Base-by-base conservation (phyloP, 2,329 filamentous ascomycete species). In the Pezizomycotina sp. region DNA sequence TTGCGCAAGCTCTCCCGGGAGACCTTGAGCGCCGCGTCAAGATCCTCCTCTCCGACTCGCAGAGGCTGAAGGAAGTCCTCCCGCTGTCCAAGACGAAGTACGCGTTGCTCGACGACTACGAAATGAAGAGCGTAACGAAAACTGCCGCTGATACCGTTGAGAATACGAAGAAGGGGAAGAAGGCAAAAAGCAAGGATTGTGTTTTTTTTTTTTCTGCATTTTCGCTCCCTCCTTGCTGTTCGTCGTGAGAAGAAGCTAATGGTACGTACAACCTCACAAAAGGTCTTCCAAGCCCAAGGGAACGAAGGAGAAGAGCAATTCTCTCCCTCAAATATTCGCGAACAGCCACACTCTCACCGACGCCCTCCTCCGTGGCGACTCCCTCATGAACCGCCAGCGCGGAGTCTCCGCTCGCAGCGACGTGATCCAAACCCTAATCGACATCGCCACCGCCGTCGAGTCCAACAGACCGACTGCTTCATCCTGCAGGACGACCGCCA, bases 1-100 rank as follows among this genome's bases (percentile, higher is more conserved):
- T 6, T 14, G 30, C n/a, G n/a, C n/a, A n/a, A n/a, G n/a, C n/a
- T 41, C 19, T 25, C 26, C 16, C 14, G 20, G 4, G 12, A 16
- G 35, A 42, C 18, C 38, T 42, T 15, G 38, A 42, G 13, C 21
- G 13, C 12, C 29, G 38, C 7, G 20, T 39, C 13, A 42, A 42
- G 13, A 14, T 42, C 12, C 34, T 42, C 23, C 38, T 42, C 23
- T 38, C 38, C 10, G 29, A 39, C 13, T 34, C 27, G 9, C 38
- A 42, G 9, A 23, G 35, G 5, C 34, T 39, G 12, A 16, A 33
- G 10, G 13, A 6, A 5, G 24, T 42, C n/a, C 29, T 42, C 3
- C 28, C 29, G 5, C 19, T 33, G 13, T 20, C 19, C n/a, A 20
- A 15, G 14, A 26, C 19, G 15, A 32, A 14, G 4, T 42, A 42